Base-by-base conservation (phyloP, 495 filamentous ascomycete species). In the Tuber melanosporum region DNA sequence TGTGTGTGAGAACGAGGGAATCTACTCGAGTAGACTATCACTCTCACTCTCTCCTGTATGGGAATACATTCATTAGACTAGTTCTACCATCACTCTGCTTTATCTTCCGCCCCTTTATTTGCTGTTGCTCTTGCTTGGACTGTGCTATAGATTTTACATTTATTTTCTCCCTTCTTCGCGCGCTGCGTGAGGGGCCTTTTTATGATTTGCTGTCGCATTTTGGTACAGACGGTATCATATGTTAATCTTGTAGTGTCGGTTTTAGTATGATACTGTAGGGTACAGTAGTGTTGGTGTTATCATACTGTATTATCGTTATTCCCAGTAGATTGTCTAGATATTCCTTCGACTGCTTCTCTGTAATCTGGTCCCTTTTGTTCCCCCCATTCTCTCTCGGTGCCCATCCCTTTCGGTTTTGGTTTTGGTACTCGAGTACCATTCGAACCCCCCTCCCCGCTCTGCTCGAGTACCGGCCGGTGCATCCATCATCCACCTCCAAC, bases 391-490 rank as follows among this genome's bases (percentile, higher is more conserved):
- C 52, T 62, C 3, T 62, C 12, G n/a, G 12, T 62, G 3, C 57
- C 17, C 57, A 36, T 36, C 57, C 10, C 15, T 15, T 66, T 66
- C 8, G 26, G 12, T 19, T 7, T 17, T 36, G 26, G 57, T n/a
- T 14, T n/a, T 8, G 22, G 49, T 12, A 32, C 32, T 32, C 32
- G 32, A 32, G 32, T 32, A n/a, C 36, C 73, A 19, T 44, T 44
- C 73, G 39, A 71, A 74, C 44, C 49, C n/a, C 43, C 66, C 32
- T 76, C 49, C 75, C 57, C 75, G 70, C 75, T 73, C 75, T 49
- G 69, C 73, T 72, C 52, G 4, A 7, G 57, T 8, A 52, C 47
- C 1, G 20, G 20, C 47, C 20, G 47, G 47, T 5, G 47, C 47
- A 52, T 52, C 19, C 20, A 52, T n/a, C 47, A 52, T n/a, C 47